Base-by-base conservation (phyloP, 1,139 yeast genomes). In the Saccharomyces pastorianus region DNA sequence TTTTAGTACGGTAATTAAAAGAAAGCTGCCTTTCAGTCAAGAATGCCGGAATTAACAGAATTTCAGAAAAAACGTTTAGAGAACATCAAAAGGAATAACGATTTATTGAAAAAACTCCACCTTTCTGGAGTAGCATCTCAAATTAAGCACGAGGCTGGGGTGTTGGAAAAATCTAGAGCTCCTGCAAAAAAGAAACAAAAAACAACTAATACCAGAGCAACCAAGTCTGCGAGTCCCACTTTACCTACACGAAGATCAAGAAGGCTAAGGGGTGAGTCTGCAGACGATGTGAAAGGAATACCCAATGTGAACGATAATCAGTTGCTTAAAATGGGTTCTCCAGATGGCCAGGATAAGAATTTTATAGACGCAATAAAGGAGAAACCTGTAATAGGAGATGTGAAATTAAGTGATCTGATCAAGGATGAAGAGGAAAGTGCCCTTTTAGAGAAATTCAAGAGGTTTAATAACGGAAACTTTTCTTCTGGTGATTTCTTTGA, bases 401-500 rank as follows among this genome's bases (percentile, higher is more conserved):
- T 84, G 50, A 78, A 76, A 53, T 70, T 86, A 51, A 70, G 80
- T 38, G 93, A 85, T 65, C 70, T 85, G 31, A 66, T 74, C 26
- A 71, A 71, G 38, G 69, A 65, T 48, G 74, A 69, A 51, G 67
- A 64, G 9, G 71, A 68, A 8, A 72, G 65, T 4, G 73, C 70
- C 56, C 75, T 75, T 13, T 68, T 76, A 55, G 73, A 69, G 47
- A 71, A 75, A 51, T 74, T 80, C 51, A 71, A 72, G 56, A 53
- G 58, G 6, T 68, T 75, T 53, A 64, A 66, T 42, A 74, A 71
- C 51, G 68, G 77, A 52, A 78, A 80, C 48, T 79, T 85, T 55
- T 85, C 93, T 0, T 81, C 86, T 53, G 96, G 95, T 1, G 96
- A 89, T 66, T 85, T 85, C 66, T 88, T 83, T 62, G 86, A 84